phyloP scores from a whole-genome alignment of 495 filamentous ascomycete species.

The Hypomontagnella submonticulosa region DNA sequence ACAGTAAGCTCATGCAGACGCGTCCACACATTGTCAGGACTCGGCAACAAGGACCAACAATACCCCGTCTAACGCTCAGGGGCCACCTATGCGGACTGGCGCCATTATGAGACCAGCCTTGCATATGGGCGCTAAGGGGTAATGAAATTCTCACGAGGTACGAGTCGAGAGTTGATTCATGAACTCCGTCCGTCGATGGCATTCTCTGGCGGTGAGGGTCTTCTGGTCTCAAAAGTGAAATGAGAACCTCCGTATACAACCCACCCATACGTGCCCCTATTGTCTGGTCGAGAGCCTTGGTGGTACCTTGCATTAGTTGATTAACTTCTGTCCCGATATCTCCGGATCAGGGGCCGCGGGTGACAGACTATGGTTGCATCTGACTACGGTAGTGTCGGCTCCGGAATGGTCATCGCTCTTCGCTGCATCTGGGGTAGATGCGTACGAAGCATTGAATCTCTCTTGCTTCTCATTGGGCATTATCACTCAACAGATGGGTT shows the following conservation, averaged over 20 bases:
- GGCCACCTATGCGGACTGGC: conserved; percentile 14
- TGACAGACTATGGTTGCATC: conserved; percentile 31
- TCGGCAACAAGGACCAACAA: conserved; percentile 23
- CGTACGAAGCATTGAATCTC: not conserved
- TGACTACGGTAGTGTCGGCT: conserved; percentile 30
- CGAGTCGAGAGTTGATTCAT: conserved; percentile 11
- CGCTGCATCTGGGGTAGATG: conserved; percentile 8
- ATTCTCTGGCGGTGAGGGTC: conserved; percentile 26
- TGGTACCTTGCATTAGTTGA: conserved; percentile 46
- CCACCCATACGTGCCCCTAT: conserved; percentile 32
- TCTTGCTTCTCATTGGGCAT: conserved; percentile 1
- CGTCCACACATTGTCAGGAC: conserved; percentile 6
- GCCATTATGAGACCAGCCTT: conserved; percentile 28
- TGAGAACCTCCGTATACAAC: conserved; percentile 8
- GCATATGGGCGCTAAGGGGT: conserved; percentile 33
- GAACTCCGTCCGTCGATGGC: conserved; percentile 3
- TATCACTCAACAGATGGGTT: not conserved
- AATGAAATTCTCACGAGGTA: conserved; percentile 4
- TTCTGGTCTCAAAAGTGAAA: conserved; percentile 2
- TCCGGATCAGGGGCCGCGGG: conserved; percentile 34
- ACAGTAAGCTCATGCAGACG: conserved; percentile 38
- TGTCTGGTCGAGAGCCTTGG: conserved; percentile 29
- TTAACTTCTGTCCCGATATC: conserved; percentile 38
- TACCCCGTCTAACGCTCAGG: conserved; percentile 13
- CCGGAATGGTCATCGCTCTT: conserved; percentile 19